Conservation (phyloP, 1,284 basidiomycete species). For the Lignosus rhinocerotis region DNA sequence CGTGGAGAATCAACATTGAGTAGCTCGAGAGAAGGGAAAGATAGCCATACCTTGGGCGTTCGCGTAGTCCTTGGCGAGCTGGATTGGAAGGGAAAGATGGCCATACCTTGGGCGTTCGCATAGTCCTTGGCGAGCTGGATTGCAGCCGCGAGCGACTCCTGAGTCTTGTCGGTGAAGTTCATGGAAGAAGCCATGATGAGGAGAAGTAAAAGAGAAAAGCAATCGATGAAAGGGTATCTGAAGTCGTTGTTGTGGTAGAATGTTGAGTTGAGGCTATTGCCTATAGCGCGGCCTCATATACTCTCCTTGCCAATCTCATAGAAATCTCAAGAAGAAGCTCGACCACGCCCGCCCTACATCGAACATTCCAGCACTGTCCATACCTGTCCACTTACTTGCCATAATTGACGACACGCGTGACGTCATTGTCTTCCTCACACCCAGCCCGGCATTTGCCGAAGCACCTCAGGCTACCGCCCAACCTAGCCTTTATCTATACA, state of each 20-base stretch:
- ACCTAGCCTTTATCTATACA: too few relatives aligned
- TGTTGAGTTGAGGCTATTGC: conserved; percentile 26
- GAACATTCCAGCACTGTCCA: conserved; percentile 22
- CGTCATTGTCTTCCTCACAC: conserved; percentile 10
- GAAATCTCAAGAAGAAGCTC: conserved; percentile 24
- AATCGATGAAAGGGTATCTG: conserved; percentile 23
- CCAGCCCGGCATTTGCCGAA: conserved; percentile 15
- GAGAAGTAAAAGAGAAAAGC: conserved; percentile 9
- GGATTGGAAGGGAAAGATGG: conserved; percentile 44
- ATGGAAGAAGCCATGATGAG: conserved; percentile 56
- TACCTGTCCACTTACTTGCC: neutral
- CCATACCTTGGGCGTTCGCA: conserved; percentile 71
- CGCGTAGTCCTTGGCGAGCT: conserved; percentile 81
- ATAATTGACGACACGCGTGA: conserved; percentile 8
- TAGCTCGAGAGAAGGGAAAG: neutral
- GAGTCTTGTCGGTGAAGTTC: conserved; percentile 82
- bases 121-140: conserved; percentile 84
- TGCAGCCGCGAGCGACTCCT: conserved; percentile 63
- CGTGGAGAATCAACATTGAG: conserved; percentile 6
- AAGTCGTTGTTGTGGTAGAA: conserved; percentile 8
- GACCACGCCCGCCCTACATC: conserved; percentile 3
- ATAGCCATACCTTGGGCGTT: conserved; percentile 69
- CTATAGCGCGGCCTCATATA: conserved; percentile 24
- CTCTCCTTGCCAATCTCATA: conserved; percentile 1
- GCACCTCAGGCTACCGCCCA: neutral